Evolutionary conservation across 1,284 basidiomycete genomes (phyloP), one percentile per base, ranked within the genome.

Genomic region (Bondarzewia mesenterica): DNA sequence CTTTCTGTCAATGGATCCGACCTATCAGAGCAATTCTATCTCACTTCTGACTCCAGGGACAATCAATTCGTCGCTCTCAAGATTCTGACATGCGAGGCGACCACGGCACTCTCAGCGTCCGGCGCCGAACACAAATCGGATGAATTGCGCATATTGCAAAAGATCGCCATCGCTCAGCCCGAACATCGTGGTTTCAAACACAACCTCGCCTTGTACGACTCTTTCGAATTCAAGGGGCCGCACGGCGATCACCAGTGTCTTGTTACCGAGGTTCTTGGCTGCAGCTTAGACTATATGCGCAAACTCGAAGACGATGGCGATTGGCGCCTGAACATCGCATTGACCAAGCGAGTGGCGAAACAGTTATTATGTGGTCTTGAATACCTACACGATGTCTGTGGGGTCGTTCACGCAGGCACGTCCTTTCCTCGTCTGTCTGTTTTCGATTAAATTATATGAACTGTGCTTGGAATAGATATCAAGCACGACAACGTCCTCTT

Each of bases 231-330:
- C 36, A 48, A 49, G 6, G 48, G 55, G 26, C 45, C 48, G 1
- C 46, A 51, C 35, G 73, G 73, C 12, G 61, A 60, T 5, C 73
- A 75, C 58, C 64, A 70, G 23, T 73, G 72, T 60, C 69, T 74
- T 66, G 71, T 73, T 12, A 73, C 74, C 46, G 72, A 74, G 55
- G 71, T 70, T 18, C 63, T 74, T 23, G 71, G 72, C 14, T 68
- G 68, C 56, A 73, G 71, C 51, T n/a, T 51, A 16, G 42, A 47
- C 36, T 41, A 47, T 63, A 22, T 71, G 66, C 52, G 67, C 66
- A 54, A 63, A 63, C 47, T 50, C 6, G 38, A 46, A 4, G 50
- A 55, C 32, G 37, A 40, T 22, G 39, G 22, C 39, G 39, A 40
- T 15, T 7, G 14, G 5, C 20, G 39, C 20, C 4, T 40, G 50